These are phyloP conservation scores for Phytophthora foliorum DNA, from an alignment of 352 stramenopile species.

Conservation along the genomic window DNA sequence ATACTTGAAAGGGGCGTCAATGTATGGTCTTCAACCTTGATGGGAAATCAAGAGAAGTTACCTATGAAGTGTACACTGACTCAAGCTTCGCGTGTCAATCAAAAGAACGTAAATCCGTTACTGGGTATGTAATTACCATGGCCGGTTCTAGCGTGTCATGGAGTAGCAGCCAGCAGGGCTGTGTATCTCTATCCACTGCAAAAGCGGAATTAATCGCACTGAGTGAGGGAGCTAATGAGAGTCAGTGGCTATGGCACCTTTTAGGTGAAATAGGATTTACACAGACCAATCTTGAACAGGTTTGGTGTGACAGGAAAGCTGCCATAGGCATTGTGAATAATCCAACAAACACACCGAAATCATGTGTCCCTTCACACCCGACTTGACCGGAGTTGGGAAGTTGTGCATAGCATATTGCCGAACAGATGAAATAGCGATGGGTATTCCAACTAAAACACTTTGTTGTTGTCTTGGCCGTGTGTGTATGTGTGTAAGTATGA, in stretches of 20 bases:
- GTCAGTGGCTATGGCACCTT: neutral
- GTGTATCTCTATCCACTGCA: neutral
- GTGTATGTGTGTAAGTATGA: no score
- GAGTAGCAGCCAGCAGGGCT: conserved; percentile 3
- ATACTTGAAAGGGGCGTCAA: no score
- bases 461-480: no score
- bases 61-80: no score
- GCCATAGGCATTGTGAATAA: conserved; percentile 2
- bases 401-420: no score
- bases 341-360: neutral
- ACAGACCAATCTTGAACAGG: neutral
- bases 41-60: no score
- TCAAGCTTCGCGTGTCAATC: conserved; percentile 1
- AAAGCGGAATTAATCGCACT: conserved; percentile 1
- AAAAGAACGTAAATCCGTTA: conserved; percentile 6
- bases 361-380: no score
- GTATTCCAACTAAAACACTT: no score
- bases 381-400: no score
- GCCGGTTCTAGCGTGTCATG: neutral
- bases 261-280: conserved; percentile 2
- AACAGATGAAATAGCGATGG: no score
- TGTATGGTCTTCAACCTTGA: no score
- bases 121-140: conserved; percentile 4
- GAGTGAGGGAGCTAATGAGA: conserved; percentile 2
- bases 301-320: conserved; percentile 6